Conservation (phyloP, 805 yeast genomes). For the Diddensiella santjacobensis region DNA sequence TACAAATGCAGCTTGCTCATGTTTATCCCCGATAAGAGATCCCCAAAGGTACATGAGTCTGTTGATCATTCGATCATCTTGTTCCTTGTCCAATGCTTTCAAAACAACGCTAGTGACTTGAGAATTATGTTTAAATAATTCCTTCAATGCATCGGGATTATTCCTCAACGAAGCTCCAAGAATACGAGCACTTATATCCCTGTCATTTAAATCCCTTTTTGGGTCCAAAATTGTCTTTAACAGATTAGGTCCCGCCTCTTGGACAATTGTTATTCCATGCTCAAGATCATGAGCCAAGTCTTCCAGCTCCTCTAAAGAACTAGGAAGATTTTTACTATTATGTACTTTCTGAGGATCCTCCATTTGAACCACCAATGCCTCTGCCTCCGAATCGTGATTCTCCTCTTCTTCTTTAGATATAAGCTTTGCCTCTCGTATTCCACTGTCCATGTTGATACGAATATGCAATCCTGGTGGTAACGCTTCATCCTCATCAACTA, state of each 20-base stretch:
- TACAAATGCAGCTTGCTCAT: slow-evolving; percentile 20
- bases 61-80: slow-evolving; percentile 13
- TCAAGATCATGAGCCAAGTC: slow-evolving; percentile 62
- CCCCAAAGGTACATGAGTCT: slow-evolving; percentile 27
- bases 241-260: slow-evolving; percentile 27
- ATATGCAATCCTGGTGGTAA: slow-evolving; percentile 81
- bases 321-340: background rate
- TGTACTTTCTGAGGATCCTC: slow-evolving; percentile 3
- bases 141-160: slow-evolving; percentile 53
- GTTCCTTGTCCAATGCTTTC: slow-evolving; percentile 14
- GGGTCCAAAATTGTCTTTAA: slow-evolving; percentile 13
- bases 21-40: slow-evolving; percentile 21
- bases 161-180: slow-evolving; percentile 70
- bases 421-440: slow-evolving; percentile 64
- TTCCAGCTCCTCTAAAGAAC: slow-evolving; percentile 40
- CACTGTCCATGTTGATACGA: slow-evolving; percentile 68
- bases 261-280: slow-evolving; percentile 46
- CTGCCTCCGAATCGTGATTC: slow-evolving; percentile 10
- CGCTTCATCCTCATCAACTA: slow-evolving; percentile 63
- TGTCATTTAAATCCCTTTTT: slow-evolving; percentile 17
- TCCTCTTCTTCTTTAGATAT: slow-evolving; percentile 35
- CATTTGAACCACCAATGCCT: slow-evolving; percentile 5
- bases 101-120: slow-evolving; percentile 1
- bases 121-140: slow-evolving; percentile 8
- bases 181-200: slow-evolving; percentile 56